A percentile compares a stretch with the other conserved stretches of the same genome.
phyloP scores from a whole-genome alignment of 768 basidiomycete species.

The Gelatoporia subvermispora region DNA sequence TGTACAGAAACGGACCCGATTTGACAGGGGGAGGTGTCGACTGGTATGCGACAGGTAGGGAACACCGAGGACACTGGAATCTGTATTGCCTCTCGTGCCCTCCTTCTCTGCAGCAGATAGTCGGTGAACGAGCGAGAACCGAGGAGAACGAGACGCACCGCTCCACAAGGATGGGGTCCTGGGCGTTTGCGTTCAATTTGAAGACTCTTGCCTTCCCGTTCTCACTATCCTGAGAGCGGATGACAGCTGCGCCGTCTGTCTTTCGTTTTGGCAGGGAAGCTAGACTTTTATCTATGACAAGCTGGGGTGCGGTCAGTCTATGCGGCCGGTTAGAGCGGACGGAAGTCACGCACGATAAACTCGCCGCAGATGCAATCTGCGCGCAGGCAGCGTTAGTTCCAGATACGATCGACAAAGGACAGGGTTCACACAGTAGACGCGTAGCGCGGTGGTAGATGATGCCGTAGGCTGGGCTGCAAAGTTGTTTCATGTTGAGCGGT shows the following conservation, averaged over 20 bases:
- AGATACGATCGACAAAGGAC: slow-evolving; percentile 6
- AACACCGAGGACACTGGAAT: slow-evolving; percentile 66
- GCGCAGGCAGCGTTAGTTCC: slow-evolving; percentile 9
- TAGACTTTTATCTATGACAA: slow-evolving; percentile 76
- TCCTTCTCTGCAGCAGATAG: slow-evolving; percentile 38
- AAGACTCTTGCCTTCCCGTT: slow-evolving; percentile 63
- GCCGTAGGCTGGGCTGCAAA: slow-evolving; percentile 68
- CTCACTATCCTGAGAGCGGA: slow-evolving; percentile 66
- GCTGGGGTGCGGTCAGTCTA: slow-evolving; percentile 36
- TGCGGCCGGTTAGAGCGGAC: not conserved
- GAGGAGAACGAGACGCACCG: slow-evolving; percentile 45
- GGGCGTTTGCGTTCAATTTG: slow-evolving; percentile 76
- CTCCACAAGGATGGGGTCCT: slow-evolving; percentile 71
- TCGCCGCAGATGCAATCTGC: slow-evolving; percentile 86
- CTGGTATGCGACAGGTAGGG: slow-evolving; percentile 72
- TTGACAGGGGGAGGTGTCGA: slow-evolving; percentile 70
- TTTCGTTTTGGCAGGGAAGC: slow-evolving; percentile 63
- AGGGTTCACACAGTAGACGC: slow-evolving; percentile 69
- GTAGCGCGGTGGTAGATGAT: slow-evolving; percentile 70
- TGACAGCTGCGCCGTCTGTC: slow-evolving; percentile 76
- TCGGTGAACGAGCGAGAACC: slow-evolving; percentile 8
- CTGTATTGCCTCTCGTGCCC: slow-evolving; percentile 76
- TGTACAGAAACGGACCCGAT: slow-evolving; percentile 74
- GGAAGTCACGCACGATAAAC: slow-evolving; percentile 58
- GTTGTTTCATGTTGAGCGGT: slow-evolving; percentile 10